Base-by-base conservation (phyloP, 129 eudicot genomes). In the Lactuca saligna region DNA sequence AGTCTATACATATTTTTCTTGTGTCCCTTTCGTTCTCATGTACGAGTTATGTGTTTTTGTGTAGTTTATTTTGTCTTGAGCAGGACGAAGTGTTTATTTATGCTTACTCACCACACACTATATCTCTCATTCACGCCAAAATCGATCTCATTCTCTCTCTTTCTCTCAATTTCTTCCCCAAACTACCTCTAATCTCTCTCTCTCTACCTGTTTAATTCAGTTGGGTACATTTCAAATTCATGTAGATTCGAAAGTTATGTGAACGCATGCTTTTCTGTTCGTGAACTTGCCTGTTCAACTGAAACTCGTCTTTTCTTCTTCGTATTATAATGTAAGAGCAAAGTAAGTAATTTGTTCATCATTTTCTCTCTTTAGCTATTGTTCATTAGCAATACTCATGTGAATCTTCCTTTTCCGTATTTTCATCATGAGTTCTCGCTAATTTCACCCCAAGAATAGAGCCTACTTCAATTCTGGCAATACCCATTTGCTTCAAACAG, bases 81-180 rank as follows among this genome's bases (percentile, higher is more conserved):
- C 69, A 79, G 68, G 75, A 77, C 55, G 73, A 35, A 16, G 54
- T 32, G 59, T 70, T 72, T 79, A 77, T 84, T 71, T 80, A 84
- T 65, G 84, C 82, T 55, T 80, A 75, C 88, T 88, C 90, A 82
- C 79, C 86, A 17, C 88, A 76, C 90, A 84, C 85, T 73, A 83
- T 73, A 38, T 75, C 86, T 81, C 83, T 81, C 76, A 7, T 63
- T 74, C 95, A 84, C 80, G 80, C 83, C 70, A 77, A 68, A 37
- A 42, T 54, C 69, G 70, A 60, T 53, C 62, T 61, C 54, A 13
- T 53, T 15, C 56, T 44, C 63, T 65, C 75, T 55, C 61, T 57
- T 50, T 25, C 8, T 50, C 57, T 75, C 74, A 59, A n/a, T 71
- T 77, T 69, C 77, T 60, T 77, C 74, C 65, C 48, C 29, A 38